Conservation (phyloP, 768 basidiomycete genomes). For the Russula compacta region DNA sequence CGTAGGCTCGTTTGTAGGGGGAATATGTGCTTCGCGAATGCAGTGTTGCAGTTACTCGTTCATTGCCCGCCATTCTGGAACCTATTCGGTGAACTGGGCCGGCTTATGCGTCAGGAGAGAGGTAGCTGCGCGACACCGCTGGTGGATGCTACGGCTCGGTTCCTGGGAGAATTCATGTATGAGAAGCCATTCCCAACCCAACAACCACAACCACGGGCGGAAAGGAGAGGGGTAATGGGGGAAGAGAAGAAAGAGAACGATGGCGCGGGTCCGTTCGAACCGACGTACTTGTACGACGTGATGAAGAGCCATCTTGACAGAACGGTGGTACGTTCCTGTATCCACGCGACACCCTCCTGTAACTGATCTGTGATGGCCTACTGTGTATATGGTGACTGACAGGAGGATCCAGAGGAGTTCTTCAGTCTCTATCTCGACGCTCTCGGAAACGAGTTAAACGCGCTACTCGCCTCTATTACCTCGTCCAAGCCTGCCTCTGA, state of each 20-base stretch:
- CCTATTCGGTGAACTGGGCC: constrained; percentile 64
- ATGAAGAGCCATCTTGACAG: constrained; percentile 86
- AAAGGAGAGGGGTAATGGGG: constrained; percentile 29
- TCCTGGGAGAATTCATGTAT: constrained; percentile 65
- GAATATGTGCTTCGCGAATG: constrained; percentile 97
- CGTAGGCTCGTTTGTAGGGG: constrained; percentile 88
- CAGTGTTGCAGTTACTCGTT: constrained; percentile 82
- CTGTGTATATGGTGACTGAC: constrained; percentile 62
- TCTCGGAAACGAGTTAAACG: constrained; percentile 82
- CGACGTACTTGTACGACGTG: constrained; percentile 81
- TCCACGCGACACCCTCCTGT: background rate
- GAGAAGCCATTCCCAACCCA: constrained; percentile 24
- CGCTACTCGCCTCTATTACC: constrained; percentile 44
- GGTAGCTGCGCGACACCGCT: constrained; percentile 37
- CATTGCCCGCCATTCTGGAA: constrained; percentile 83
- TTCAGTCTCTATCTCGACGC: constrained; percentile 93
- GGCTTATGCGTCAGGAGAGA: constrained; percentile 29
- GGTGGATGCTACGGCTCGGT: constrained; percentile 59
- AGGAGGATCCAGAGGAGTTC: constrained; percentile 98
- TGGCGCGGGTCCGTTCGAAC: constrained; percentile 66
- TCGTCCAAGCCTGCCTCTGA: constrained; percentile 29
- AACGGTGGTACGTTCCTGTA: constrained; percentile 59
- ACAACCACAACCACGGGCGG: background rate
- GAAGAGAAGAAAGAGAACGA: constrained; percentile 41
- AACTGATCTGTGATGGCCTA: constrained; percentile 4